Evolutionary conservation across 495 filamentous ascomycete species (phyloP), one percentile per base, ranked within the genome.

Genomic region (Penicillium psychrofluorescens): DNA sequence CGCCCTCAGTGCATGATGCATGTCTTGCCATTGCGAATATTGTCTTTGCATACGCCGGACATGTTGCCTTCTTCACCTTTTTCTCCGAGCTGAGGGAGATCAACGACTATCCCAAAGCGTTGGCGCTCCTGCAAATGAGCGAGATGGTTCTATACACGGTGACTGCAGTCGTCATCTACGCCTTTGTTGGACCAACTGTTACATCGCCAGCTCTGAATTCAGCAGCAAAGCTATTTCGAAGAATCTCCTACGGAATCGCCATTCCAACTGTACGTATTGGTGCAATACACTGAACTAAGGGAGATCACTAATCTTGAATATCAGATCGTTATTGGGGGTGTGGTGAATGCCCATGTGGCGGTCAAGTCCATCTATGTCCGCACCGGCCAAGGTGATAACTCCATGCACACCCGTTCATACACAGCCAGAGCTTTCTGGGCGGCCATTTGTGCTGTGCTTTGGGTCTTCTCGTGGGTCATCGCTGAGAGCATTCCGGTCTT

Each of bases 221-320:
- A 0, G 77, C 79, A 7, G 70, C 74, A 7, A 51, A 55, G 3
- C 31, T 76, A 0, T 57, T 88, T 5, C 75, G 78, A 41, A 84
- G 84, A 56, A 59, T 88, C 36, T 80, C 84, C 2, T 89, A 81
- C 51, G 83, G 81, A 6, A 64, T 89, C 44, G 85, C 84, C 12
- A 60, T 84, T 10, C 86, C 86, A 28, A 53, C 50, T 66, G 50
- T 72, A 73, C 15, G 79, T 57, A 72, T 34, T 34, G 32, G 2
- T 34, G 32, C 7, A 34, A 10, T 34, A 7, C 22, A 22, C 4
- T 22, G 22, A 22, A 22, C 4, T 4, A 22, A 22, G 22, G 22
- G 22, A 22, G 22, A 6, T 22, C 4, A 3, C 22, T 22, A 22
- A 22, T 22, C 22, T 4, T 22, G 22, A 22, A 3, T 22, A 80